These are phyloP conservation scores for Bryoerythrophyllum caledonicum DNA, from an alignment of 225 moss, liverwort and hornwort species.

Conservation along the genomic window DNA sequence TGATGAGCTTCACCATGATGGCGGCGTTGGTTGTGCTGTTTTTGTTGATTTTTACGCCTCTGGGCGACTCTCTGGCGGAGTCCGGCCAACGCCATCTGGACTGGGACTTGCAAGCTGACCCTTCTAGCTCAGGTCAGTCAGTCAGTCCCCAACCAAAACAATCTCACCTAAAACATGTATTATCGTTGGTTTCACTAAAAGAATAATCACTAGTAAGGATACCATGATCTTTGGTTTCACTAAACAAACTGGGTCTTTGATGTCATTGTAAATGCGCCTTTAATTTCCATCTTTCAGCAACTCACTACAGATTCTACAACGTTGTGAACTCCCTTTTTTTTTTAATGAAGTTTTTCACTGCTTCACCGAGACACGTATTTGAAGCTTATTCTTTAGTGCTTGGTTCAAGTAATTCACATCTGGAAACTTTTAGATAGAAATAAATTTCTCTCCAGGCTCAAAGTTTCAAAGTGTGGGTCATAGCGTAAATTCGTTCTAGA, in stretches of 20 bases:
- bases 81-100: constrained; percentile 43
- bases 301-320: background rate
- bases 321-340: background rate
- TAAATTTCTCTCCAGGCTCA: background rate
- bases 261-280: background rate
- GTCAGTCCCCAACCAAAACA: no score
- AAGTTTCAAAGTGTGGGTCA: background rate
- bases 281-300: background rate
- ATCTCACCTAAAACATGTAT: no score
- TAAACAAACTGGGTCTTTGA: background rate
- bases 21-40: constrained; percentile 41
- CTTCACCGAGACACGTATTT: background rate
- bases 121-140: constrained; percentile 36
- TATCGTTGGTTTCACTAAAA: no score
- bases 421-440: background rate
- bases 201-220: no score
- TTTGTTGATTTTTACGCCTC: constrained; percentile 55
- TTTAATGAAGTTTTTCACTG: background rate
- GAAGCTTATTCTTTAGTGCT: background rate
- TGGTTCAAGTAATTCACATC: background rate
- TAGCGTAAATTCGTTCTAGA: background rate
- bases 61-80: constrained; percentile 54
- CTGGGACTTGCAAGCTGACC: constrained; percentile 33
- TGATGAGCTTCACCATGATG: constrained; percentile 44
- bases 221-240: no score